Conservation (phyloP, 805 yeast species). For the Saccharomycopsis capsularis region DNA sequence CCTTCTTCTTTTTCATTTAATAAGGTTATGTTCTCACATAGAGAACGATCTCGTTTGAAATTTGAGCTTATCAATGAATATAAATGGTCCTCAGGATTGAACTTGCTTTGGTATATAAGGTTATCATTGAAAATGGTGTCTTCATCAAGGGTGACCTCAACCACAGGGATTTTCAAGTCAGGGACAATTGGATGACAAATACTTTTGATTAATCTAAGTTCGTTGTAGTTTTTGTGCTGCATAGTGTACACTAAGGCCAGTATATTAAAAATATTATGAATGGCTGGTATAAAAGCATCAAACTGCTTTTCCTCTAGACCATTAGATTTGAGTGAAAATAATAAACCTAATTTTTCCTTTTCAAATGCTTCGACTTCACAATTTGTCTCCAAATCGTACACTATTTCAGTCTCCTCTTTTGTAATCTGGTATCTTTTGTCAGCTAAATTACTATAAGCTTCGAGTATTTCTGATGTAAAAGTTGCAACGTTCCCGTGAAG, state of each 20-base stretch:
- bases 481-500: no score
- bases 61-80: background rate
- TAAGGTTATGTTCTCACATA: background rate
- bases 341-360: no score
- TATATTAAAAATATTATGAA: conserved; percentile 1
- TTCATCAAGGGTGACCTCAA: background rate
- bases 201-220: background rate
- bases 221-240: background rate
- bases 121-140: background rate
- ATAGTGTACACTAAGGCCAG: conserved; percentile 2
- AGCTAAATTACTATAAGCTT: no score
- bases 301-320: no score
- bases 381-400: no score
- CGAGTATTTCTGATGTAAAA: no score
- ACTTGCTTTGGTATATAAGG: no score
- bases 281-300: background rate
- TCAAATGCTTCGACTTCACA: no score
- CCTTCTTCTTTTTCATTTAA: no score
- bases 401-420: no score
- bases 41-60: background rate
- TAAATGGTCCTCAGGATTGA: background rate
- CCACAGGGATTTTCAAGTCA: background rate
- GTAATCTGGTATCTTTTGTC: no score
- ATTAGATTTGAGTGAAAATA: no score
- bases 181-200: background rate